These are phyloP conservation scores for Oxyria digyna DNA, from an alignment of 148 eudicot species.

Conservation along the genomic window DNA sequence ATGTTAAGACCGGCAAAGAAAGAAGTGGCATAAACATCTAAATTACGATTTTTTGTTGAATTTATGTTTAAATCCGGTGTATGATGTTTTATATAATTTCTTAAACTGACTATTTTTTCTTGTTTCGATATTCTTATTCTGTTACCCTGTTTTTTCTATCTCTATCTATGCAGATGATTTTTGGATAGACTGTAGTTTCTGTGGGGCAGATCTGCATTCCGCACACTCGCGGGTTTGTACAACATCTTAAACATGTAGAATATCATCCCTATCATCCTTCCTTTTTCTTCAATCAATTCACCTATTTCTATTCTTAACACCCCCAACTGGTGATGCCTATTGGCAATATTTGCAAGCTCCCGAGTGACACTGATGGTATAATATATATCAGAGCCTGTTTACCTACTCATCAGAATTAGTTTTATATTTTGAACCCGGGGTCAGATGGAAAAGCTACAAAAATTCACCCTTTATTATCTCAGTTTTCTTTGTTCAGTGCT, in stretches of 20 bases:
- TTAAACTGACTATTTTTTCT: too few species aligned
- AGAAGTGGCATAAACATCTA: too few species aligned
- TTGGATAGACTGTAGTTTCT: constrained; percentile 83
- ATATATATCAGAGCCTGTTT: too few species aligned
- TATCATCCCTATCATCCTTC: neutral
- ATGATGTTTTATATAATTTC: too few species aligned
- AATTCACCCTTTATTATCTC: neutral
- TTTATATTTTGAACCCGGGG: neutral
- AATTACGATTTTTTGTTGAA: too few species aligned
- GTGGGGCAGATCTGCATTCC: constrained; percentile 80
- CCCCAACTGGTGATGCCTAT: neutral
- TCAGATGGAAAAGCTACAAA: neutral
- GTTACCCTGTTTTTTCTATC: neutral
- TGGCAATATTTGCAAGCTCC: neutral
- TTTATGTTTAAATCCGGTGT: too few species aligned
- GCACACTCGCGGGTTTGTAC: constrained; percentile 76
- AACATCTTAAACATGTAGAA: neutral
- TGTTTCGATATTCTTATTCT: neutral
- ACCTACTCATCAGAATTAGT: too few species aligned
- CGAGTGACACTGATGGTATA: neutral
- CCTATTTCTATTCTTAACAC: too few species aligned
- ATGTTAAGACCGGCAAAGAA: too few species aligned
- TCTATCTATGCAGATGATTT: constrained; percentile 63
- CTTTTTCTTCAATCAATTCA: neutral
- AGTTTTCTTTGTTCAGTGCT: neutral